Evolutionary conservation across 2,329 filamentous ascomycete genomes (phyloP).

Genomic region (Penicillium sp.): DNA sequence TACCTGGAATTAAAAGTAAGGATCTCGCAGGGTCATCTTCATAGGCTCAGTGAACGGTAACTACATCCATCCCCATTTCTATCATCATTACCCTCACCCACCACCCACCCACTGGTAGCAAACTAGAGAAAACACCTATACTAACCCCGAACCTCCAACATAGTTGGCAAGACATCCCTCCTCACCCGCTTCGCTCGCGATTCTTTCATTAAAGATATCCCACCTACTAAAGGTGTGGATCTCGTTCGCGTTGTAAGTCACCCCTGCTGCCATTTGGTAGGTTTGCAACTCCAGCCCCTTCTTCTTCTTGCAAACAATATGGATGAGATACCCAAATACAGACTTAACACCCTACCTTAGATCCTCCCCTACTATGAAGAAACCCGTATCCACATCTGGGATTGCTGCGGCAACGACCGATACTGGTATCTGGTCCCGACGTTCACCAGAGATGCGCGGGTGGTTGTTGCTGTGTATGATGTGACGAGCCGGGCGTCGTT

Average conservation of each 20-base stretch:
- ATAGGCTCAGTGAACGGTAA: background rate
- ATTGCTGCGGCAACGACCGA: background rate
- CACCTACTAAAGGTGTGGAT: background rate
- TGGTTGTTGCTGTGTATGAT: background rate
- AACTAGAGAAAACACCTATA: background rate
- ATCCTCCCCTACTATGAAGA: background rate
- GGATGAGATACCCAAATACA: too few species aligned
- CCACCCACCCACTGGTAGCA: background rate
- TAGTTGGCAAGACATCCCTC: background rate
- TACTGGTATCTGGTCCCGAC: background rate
- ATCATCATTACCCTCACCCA: background rate
- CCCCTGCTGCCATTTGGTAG: too few species aligned
- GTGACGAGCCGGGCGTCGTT: background rate
- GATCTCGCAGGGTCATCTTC: background rate
- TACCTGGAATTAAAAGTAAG: background rate
- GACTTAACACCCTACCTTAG: background rate
- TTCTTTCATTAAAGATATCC: background rate
- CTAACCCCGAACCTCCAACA: background rate
- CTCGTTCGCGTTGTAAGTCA: background rate
- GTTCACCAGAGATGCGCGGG: background rate
- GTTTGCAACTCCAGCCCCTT: too few species aligned
- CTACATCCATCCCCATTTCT: background rate
- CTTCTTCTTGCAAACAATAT: too few species aligned
- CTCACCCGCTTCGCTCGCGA: background rate
- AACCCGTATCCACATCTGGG: background rate